These are phyloP conservation scores for Fomes fomentarius DNA, from an alignment of 1,284 basidiomycete genomes.

Conservation along the genomic window DNA sequence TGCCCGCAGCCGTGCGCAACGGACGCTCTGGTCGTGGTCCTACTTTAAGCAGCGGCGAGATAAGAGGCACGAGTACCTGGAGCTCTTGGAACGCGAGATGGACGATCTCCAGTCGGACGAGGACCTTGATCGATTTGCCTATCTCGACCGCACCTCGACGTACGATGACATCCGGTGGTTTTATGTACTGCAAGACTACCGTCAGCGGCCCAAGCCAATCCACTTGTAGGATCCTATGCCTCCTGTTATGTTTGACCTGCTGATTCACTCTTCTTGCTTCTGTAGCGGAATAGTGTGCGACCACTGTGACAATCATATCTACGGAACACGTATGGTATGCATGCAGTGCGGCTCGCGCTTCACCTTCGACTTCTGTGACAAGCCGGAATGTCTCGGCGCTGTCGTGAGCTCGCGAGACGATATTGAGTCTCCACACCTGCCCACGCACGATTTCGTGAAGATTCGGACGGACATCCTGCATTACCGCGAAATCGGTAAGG, in stretches of 20 bases:
- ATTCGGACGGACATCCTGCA: constrained; percentile 30
- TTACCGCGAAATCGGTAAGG: constrained; percentile 24
- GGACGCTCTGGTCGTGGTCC: not conserved
- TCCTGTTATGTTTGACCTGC: not conserved
- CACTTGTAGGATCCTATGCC: not conserved
- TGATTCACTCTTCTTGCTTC: not conserved
- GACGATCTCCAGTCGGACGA: not conserved
- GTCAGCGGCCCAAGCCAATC: not conserved
- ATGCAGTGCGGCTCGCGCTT: constrained; percentile 23
- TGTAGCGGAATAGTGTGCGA: constrained; percentile 19
- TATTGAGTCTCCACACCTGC: constrained; percentile 27
- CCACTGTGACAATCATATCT: constrained; percentile 21
- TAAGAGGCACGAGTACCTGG: not conserved
- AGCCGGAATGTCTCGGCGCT: constrained; percentile 15
- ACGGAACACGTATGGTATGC: constrained; percentile 29
- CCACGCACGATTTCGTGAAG: constrained; percentile 35
- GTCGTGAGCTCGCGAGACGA: constrained; percentile 17
- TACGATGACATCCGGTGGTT: constrained; percentile 6
- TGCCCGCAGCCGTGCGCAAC: not conserved
- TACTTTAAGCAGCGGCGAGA: not conserved
- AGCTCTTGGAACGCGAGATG: not conserved
- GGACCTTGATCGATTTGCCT: not conserved
- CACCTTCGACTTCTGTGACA: constrained; percentile 30
- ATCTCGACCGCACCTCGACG: not conserved
- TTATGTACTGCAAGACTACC: constrained; percentile 4